Evolutionary conservation across 2,329 filamentous ascomycete species (phyloP), one percentile per base, ranked within the genome.

Genomic region (Colletotrichum endophyticum): DNA sequence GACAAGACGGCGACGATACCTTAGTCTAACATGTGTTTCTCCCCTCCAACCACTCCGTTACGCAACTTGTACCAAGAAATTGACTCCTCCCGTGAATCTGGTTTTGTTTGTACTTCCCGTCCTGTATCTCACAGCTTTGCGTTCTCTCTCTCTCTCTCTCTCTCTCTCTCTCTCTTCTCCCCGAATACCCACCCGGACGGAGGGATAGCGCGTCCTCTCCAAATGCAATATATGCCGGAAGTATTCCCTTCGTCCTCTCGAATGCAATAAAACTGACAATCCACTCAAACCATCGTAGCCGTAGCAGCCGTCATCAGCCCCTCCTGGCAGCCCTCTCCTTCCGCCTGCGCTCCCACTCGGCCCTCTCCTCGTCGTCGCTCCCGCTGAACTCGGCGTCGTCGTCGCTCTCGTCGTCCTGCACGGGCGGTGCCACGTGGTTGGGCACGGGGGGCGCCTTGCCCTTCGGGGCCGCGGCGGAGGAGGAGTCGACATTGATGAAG

Each of bases 361-460:
- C 91, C 76, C 91, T 87, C 83, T 93, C 91, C 76, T 93, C 91
- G 12, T 92, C 91, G 77, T 93, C 92, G 79, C 91, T 93, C 27
- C 90, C 91, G 71, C 91, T 92, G 68, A 92, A 92, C 83, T 93
- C 91, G 53, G 88, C 91, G 75, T 91, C 89, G 5, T 91, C 89
- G 56, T 91, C 90, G 28, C 84, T 79, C 36, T 76, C 78, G 34
- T 76, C 77, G 28, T 69, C 66, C 66, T 70, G 66, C 32, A 66
- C 13, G 22, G 36, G 44, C 9, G 19, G 44, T 28, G 53, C 78
- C 78, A 56, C 79, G 77, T 44, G 75, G 71, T 28, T 70, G 79
- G 73, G 80, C 76, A 63, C 75, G 77, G 63, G 79, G 73, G 39
- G 73, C 63, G 57, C 73, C 79, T 80, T 16, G 44, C 61, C 59